These are phyloP conservation scores for Fusarium scirpi DNA, from an alignment of 2,329 filamentous ascomycete species.

Conservation along the genomic window DNA sequence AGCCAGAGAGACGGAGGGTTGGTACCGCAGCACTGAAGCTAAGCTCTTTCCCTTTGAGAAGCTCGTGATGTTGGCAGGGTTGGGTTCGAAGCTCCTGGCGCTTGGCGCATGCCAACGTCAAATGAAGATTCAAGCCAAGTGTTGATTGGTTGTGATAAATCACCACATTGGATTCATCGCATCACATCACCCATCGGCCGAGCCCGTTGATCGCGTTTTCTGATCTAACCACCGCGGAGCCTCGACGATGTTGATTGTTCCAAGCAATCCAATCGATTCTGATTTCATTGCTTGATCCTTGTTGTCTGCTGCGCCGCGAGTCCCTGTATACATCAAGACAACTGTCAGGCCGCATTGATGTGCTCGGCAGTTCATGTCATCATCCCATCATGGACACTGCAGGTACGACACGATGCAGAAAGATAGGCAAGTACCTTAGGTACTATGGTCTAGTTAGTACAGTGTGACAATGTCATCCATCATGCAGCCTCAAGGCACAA, in stretches of 20 bases:
- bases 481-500: slow-evolving; percentile 4
- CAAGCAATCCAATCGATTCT: not conserved
- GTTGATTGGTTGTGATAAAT: not conserved
- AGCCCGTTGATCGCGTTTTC: slow-evolving; percentile 2
- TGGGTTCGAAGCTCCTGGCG: slow-evolving; percentile 1
- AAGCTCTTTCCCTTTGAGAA: not conserved
- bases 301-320: slow-evolving; percentile 18
- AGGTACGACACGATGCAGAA: not conserved
- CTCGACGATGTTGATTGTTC: not conserved
- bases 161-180: not conserved
- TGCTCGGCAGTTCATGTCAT: slow-evolving; percentile 32
- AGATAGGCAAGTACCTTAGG: not conserved
- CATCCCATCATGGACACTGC: not conserved
- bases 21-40: not conserved
- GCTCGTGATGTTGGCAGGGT: not conserved
- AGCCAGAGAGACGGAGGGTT: slow-evolving; percentile 15
- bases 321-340: slow-evolving; percentile 5
- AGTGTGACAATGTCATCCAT: not conserved
- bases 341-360: slow-evolving; percentile 26
- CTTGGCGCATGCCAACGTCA: slow-evolving; percentile 33
- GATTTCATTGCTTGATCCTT: slow-evolving; percentile 10
- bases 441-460: not conserved
- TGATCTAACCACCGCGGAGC: slow-evolving; percentile 9
- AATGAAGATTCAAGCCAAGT: not conserved
- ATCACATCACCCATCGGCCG: slow-evolving; percentile 1